Percentiles rank a stretch among this genome's conserved stretches.
These are phyloP conservation scores for Hanseniaspora jakobsenii DNA, from an alignment of 805 yeast species.

Conservation along the genomic window DNA sequence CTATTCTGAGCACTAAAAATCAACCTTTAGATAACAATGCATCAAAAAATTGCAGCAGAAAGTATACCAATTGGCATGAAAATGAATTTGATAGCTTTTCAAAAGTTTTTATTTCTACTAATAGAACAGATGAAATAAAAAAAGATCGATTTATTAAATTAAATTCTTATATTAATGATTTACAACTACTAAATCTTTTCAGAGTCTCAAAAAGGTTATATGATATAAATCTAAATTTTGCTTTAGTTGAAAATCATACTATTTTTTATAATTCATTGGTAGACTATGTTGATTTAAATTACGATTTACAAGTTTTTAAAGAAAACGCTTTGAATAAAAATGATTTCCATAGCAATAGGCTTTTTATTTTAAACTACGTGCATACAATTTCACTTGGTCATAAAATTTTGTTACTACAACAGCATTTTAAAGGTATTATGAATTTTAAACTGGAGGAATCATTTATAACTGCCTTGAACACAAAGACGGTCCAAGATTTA, in stretches of 20 bases:
- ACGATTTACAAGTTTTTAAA: slow-evolving; percentile 52
- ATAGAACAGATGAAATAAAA: neutral
- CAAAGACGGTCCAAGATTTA: slow-evolving; percentile 50
- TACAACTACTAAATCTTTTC: neutral
- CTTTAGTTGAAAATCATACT: slow-evolving; percentile 29
- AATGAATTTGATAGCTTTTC: neutral
- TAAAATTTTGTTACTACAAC: slow-evolving; percentile 67
- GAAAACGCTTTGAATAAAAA: slow-evolving; percentile 6
- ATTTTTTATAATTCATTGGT: slow-evolving; percentile 59
- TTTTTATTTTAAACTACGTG: slow-evolving; percentile 37
- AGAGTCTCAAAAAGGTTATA: neutral
- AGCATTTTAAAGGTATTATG: slow-evolving; percentile 72
- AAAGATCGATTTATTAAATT: neutral
- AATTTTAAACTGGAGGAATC: slow-evolving; percentile 83
- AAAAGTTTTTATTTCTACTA: neutral
- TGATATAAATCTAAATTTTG: neutral
- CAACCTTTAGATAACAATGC: no score
- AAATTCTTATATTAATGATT: neutral
- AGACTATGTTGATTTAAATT: slow-evolving; percentile 62
- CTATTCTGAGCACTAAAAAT: no score
- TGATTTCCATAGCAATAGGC: slow-evolving; percentile 3
- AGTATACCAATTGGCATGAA: no score
- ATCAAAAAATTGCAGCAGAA: no score
- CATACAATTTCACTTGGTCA: slow-evolving; percentile 70
- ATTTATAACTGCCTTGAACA: slow-evolving; percentile 59